phyloP scores from a whole-genome alignment of 1,284 basidiomycete species.

The Microbotryum violaceum region DNA sequence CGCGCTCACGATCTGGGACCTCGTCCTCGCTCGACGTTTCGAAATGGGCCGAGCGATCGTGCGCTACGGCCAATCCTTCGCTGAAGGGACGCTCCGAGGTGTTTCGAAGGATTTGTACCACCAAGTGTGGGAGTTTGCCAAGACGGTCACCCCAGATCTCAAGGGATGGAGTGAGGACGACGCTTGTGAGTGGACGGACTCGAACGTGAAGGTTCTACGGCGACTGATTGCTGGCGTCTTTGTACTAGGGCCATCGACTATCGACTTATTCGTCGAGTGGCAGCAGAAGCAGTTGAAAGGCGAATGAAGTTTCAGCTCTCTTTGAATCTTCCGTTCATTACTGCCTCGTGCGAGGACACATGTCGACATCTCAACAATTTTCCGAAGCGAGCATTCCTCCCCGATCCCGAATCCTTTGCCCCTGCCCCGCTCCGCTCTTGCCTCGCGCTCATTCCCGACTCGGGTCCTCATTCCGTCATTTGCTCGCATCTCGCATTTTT shows the following conservation, averaged over 20 bases:
- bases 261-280: slow-evolving; percentile 31
- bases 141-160: slow-evolving; percentile 13
- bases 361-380: too few relatives aligned
- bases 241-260: slow-evolving; percentile 26
- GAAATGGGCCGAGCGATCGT: neutral
- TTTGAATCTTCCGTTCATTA: too few relatives aligned
- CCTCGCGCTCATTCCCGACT: too few relatives aligned
- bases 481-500: too few relatives aligned
- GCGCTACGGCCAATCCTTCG: slow-evolving; percentile 13
- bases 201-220: neutral
- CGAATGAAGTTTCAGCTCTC: too few relatives aligned
- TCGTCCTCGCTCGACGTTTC: slow-evolving; percentile 12
- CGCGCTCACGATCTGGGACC: slow-evolving; percentile 6
- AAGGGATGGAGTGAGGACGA: slow-evolving; percentile 23
- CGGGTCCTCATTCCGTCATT: too few relatives aligned
- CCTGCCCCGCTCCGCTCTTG: too few relatives aligned
- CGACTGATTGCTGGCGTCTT: neutral
- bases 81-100: slow-evolving; percentile 22
- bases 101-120: slow-evolving; percentile 24
- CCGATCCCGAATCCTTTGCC: too few relatives aligned
- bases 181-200: slow-evolving; percentile 16
- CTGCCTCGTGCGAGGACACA: too few relatives aligned
- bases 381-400: too few relatives aligned
- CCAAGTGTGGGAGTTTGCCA: slow-evolving; percentile 20
- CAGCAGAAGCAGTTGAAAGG: slow-evolving; percentile 9